Evolutionary conservation across 495 filamentous ascomycete genomes (phyloP), one percentile per base, ranked within the genome.

Genomic region (Annulohypoxylon maeteangense): DNA sequence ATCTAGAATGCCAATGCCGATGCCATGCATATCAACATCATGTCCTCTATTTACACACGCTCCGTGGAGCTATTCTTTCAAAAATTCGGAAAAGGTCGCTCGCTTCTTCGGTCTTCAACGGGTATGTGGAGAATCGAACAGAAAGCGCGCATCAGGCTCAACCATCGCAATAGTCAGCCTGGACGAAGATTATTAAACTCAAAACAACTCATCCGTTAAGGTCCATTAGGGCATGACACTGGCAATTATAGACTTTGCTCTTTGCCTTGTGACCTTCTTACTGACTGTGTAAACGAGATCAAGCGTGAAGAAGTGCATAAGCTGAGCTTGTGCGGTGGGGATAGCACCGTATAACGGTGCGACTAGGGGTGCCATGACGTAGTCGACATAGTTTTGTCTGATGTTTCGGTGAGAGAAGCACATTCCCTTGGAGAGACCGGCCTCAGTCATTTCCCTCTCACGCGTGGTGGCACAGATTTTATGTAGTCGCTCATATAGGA

Each of bases 281-380:
- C 87, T 90, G 62, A 91, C 89, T 3, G 85, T 83, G 78, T 91
- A 92, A 18, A 88, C 87, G 62, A 92, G 66, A 56, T 88, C 82
- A 34, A 90, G 76, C 0, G 89, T 91, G 83, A 87, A 90, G 74
- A 92, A 89, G 72, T 92, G 89, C 62, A 81, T 85, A 54, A 91
- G 75, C 47, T 89, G 87, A 0, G 90, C 90, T 32, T 91, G 87
- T 4, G 86, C 79, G 8, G 85, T 85, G 0, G 89, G 89, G 7
- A 91, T 83, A 3, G 86, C 83, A 20, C 89, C 90, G 66, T 86
- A 91, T 3, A 90, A 62, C 1, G 87, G 86, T 23, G 88, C 89
- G 10, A 87, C 87, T 12, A 91, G 74, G 1, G 87, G 87, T 47
- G 88, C 86, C 78, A 87, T 84, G 61, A 88, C 61, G 38, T 87